These are phyloP conservation scores for Ustilago curta DNA, from an alignment of 1,284 basidiomycete genomes.

Conservation along the genomic window DNA sequence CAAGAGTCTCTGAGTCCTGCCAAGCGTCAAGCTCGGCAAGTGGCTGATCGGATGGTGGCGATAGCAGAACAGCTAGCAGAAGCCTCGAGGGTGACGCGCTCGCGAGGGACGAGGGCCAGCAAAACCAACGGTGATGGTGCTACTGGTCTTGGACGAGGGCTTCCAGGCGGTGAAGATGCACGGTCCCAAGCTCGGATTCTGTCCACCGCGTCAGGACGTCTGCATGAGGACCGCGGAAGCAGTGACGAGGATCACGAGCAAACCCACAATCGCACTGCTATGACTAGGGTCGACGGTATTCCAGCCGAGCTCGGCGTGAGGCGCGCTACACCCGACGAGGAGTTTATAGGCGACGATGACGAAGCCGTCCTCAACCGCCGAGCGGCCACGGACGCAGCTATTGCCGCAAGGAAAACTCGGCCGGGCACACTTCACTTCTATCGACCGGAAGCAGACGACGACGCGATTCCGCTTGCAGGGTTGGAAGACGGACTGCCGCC, in stretches of 20 bases:
- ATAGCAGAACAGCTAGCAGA: background rate
- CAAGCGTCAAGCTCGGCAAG: constrained; percentile 18
- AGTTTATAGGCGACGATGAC: constrained; percentile 46
- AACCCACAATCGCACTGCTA: background rate
- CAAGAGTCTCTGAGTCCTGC: constrained; percentile 28
- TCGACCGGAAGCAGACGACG: constrained; percentile 27
- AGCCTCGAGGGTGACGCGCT: constrained; percentile 1
- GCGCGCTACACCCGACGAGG: constrained; percentile 28
- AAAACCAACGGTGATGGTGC: constrained; percentile 1
- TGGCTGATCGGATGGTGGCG: background rate
- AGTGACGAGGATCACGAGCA: constrained; percentile 14
- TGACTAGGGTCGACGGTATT: constrained; percentile 7
- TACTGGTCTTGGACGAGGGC: constrained; percentile 31
- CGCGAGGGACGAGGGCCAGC: background rate
- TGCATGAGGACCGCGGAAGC: constrained; percentile 28
- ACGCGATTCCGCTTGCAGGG: constrained; percentile 16
- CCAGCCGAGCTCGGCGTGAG: constrained; percentile 13
- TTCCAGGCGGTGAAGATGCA: constrained; percentile 14
- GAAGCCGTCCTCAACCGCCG: constrained; percentile 23
- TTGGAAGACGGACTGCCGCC: constrained; percentile 9
- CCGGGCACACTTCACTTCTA: constrained; percentile 38
- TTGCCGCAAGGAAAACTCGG: constrained; percentile 31
- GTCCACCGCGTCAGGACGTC: constrained; percentile 34
- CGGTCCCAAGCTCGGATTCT: constrained; percentile 16
- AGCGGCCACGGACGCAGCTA: constrained; percentile 33